phyloP scores from a whole-genome alignment of 495 filamentous ascomycete genomes.

The Penicillium riverlandense region DNA sequence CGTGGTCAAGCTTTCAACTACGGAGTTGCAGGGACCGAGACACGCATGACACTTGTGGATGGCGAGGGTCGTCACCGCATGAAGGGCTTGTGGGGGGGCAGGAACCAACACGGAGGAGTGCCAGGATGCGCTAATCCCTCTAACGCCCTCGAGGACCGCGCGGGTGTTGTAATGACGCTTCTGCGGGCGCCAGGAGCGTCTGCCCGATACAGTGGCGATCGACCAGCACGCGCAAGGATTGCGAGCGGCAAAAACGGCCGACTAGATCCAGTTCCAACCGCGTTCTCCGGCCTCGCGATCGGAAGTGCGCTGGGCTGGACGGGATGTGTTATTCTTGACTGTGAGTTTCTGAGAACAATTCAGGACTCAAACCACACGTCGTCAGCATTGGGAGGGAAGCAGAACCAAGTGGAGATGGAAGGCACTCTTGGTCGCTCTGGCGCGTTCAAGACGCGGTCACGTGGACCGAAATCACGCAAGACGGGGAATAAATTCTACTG shows the following conservation, averaged over 20 bases:
- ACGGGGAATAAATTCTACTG: neutral
- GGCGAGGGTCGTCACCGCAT: slow-evolving; percentile 15
- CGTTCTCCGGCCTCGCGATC: too few relatives aligned
- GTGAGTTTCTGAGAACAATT: too few relatives aligned
- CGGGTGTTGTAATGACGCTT: slow-evolving; percentile 6
- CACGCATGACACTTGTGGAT: slow-evolving; percentile 7
- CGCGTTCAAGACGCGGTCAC: slow-evolving; percentile 37
- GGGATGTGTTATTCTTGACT: too few relatives aligned
- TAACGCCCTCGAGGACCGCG: slow-evolving; percentile 5
- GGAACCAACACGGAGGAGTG: slow-evolving; percentile 4
- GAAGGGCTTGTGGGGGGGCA: slow-evolving; percentile 5
- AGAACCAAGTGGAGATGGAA: too few relatives aligned
- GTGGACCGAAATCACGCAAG: slow-evolving; percentile 6
- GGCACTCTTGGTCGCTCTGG: slow-evolving; percentile 1
- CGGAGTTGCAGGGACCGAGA: slow-evolving; percentile 7
- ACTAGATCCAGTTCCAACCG: slow-evolving; percentile 4
- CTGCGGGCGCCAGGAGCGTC: slow-evolving; percentile 10
- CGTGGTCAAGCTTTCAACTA: slow-evolving; percentile 11
- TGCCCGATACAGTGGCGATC: slow-evolving; percentile 21
- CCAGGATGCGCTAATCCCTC: slow-evolving; percentile 5
- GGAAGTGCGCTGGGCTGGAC: neutral
- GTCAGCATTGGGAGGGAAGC: too few relatives aligned
- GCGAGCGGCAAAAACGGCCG: slow-evolving; percentile 15
- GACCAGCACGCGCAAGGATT: slow-evolving; percentile 20
- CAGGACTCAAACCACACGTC: too few relatives aligned